These are phyloP conservation scores for Rubia balearica DNA, from an alignment of 305 asterid genomes.

Conservation along the genomic window DNA sequence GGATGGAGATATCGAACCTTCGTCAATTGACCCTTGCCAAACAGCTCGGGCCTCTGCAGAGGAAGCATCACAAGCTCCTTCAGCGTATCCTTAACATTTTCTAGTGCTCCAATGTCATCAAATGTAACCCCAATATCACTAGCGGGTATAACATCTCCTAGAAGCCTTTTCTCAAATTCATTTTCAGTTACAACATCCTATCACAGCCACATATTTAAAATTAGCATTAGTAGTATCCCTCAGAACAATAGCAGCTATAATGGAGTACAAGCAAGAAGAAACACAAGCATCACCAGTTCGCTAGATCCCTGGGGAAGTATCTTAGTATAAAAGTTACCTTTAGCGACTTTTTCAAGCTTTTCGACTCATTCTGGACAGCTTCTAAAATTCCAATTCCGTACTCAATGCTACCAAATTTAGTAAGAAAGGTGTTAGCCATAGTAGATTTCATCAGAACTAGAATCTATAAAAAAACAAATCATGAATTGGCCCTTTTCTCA, in stretches of 20 bases:
- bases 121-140: conserved; percentile 48
- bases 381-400: conserved; percentile 62
- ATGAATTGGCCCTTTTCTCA: conserved; percentile 12
- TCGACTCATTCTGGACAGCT: conserved; percentile 67
- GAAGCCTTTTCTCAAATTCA: conserved; percentile 46
- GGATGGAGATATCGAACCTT: conserved; percentile 24
- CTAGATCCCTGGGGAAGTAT: neutral
- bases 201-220: neutral
- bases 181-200: conserved; percentile 49
- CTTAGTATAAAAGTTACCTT: conserved; percentile 28
- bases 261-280: neutral
- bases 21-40: conserved; percentile 43
- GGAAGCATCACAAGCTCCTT: conserved; percentile 50
- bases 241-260: neutral
- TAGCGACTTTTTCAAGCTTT: conserved; percentile 66
- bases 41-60: conserved; percentile 46
- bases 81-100: conserved; percentile 47
- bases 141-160: conserved; percentile 44
- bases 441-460: neutral
- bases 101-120: conserved; percentile 50
- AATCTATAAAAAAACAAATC: conserved; percentile 4
- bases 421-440: conserved; percentile 11
- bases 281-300: neutral
- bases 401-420: conserved; percentile 41
- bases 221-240: neutral